Evolutionary conservation across 192 early-diverging fungal species (phyloP).

Genomic region (Pilaira anomala): DNA sequence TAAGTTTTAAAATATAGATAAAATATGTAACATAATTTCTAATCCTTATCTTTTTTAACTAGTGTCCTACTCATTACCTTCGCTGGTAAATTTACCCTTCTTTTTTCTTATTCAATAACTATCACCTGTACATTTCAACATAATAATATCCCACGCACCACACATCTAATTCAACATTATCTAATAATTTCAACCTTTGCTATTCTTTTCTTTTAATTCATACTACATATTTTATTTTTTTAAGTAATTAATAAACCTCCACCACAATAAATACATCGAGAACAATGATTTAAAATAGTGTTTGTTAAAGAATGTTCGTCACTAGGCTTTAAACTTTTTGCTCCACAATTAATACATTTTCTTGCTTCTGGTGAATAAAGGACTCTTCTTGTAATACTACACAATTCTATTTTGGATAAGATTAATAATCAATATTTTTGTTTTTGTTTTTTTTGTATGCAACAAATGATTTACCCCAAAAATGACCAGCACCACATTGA

Average conservation of each 20-base stretch:
- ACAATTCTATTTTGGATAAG: slow-evolving; percentile 8
- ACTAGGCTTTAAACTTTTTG: slow-evolving; percentile 10
- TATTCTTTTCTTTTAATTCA: not conserved
- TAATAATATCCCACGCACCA: no score
- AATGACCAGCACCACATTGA: slow-evolving; percentile 13
- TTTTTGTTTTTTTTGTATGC: not conserved
- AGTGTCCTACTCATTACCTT: slow-evolving; percentile 45
- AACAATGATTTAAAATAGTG: slow-evolving; percentile 9
- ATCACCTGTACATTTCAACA: not conserved
- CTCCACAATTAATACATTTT: slow-evolving; percentile 13
- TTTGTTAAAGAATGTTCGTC: slow-evolving; percentile 11
- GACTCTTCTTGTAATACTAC: slow-evolving; percentile 17
- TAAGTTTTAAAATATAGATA: slow-evolving; percentile 18
- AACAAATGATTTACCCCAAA: slow-evolving; percentile 12
- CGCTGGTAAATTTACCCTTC: slow-evolving; percentile 35
- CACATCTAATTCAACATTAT: not conserved
- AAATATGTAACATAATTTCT: not conserved
- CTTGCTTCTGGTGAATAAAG: slow-evolving; percentile 2
- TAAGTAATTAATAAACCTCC: not conserved
- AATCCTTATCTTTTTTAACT: slow-evolving; percentile 9
- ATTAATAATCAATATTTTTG: not conserved
- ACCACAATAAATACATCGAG: slow-evolving; percentile 10
- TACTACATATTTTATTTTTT: not conserved
- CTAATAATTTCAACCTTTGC: not conserved
- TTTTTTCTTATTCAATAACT: not conserved